These are phyloP conservation scores for Geotrichum citri-aurantii DNA, from an alignment of 1,139 yeast genomes.

Conservation along the genomic window DNA sequence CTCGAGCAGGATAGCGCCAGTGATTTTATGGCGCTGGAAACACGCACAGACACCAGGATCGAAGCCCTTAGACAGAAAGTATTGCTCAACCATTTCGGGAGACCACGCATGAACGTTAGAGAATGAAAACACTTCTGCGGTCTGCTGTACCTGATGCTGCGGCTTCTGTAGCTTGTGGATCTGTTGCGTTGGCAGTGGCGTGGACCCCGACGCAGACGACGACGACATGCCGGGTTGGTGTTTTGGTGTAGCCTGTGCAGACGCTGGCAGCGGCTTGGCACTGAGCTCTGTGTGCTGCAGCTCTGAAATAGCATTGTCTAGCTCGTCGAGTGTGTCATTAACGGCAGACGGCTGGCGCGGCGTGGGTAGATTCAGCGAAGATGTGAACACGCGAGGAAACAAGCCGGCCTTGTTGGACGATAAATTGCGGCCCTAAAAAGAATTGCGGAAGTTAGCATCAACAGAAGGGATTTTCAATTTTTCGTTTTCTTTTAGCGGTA, in stretches of 20 bases:
- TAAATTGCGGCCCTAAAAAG: constrained; percentile 59
- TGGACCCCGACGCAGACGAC: neutral
- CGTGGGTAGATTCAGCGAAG: constrained; percentile 27
- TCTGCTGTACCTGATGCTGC: constrained; percentile 5
- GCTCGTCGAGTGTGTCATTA: constrained; percentile 64
- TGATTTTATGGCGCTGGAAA: constrained; percentile 80
- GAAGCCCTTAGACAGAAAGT: constrained; percentile 68
- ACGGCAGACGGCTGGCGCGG: constrained; percentile 28
- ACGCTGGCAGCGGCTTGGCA: constrained; percentile 10
- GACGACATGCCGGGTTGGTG: constrained; percentile 10
- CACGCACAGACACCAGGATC: constrained; percentile 67
- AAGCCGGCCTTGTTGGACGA: constrained; percentile 70
- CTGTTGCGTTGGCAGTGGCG: constrained; percentile 7
- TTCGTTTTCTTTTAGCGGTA: too few relatives aligned
- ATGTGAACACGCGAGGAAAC: constrained; percentile 77
- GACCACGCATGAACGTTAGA: constrained; percentile 51
- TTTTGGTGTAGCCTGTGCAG: constrained; percentile 23
- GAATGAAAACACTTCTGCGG: constrained; percentile 16
- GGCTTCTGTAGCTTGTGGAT: constrained; percentile 2
- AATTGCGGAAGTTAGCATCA: neutral
- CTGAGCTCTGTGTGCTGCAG: constrained; percentile 30
- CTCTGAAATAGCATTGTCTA: constrained; percentile 78
- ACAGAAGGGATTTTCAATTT: too few relatives aligned
- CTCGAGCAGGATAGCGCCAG: constrained; percentile 78
- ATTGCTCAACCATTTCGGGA: constrained; percentile 75